These are phyloP conservation scores for Talaromyces adpressus DNA, from an alignment of 495 filamentous ascomycete species.

Conservation along the genomic window DNA sequence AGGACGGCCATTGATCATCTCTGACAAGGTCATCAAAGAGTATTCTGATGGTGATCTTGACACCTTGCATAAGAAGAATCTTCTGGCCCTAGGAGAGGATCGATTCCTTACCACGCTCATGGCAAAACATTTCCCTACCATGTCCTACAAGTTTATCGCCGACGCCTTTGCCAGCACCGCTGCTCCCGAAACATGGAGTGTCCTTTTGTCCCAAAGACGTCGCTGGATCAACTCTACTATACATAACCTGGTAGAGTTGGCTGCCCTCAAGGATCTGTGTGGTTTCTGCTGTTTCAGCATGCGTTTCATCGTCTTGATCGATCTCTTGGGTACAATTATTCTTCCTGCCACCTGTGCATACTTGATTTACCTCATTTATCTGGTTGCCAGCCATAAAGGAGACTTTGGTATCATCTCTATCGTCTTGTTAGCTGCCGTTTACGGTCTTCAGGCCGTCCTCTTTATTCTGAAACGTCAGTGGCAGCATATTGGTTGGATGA, in stretches of 20 bases:
- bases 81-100: conserved; percentile 92
- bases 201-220: conserved; percentile 88
- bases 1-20: conserved; percentile 86
- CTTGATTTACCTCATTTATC: conserved; percentile 83
- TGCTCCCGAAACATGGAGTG: conserved; percentile 87
- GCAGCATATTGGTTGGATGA: conserved; percentile 98
- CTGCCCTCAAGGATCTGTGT: conserved; percentile 83
- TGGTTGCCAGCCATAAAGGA: conserved; percentile 59
- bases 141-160: conserved; percentile 94
- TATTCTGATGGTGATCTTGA: conserved; percentile 86
- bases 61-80: conserved; percentile 97
- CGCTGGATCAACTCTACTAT: conserved; percentile 99
- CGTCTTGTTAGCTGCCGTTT: conserved; percentile 80
- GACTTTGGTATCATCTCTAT: conserved; percentile 83
- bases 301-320: conserved; percentile 94
- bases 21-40: conserved; percentile 75
- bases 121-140: conserved; percentile 92
- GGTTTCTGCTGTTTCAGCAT: conserved; percentile 99
- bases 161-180: conserved; percentile 90
- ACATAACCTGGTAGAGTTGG: conserved; percentile 87
- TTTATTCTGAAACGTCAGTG: conserved; percentile 95
- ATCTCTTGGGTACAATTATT: conserved; percentile 89
- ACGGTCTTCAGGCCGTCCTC: conserved; percentile 91
- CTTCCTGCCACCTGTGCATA: conserved; percentile 89
- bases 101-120: conserved; percentile 95